A percentile compares a stretch with the other conserved stretches of the same genome.
Conservation (phyloP, 495 filamentous ascomycete genomes). For the Annulohypoxylon maeteangense region DNA sequence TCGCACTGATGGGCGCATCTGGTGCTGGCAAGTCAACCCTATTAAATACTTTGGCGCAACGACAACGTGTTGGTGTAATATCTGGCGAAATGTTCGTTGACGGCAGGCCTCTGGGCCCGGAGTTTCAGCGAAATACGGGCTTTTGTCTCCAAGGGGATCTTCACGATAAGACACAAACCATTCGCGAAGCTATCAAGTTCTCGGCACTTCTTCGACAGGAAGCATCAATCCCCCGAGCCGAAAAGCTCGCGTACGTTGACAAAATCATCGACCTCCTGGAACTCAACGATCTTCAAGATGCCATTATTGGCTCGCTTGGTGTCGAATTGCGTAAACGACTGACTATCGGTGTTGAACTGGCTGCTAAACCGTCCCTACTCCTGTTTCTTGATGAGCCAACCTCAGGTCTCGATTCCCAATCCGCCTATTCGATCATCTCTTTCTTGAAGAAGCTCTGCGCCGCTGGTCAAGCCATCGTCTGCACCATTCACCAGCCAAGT, state of each 20-base stretch:
- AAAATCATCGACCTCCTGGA: slow-evolving; percentile 88
- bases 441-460: slow-evolving; percentile 86
- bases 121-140: slow-evolving; percentile 84
- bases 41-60: slow-evolving; percentile 79
- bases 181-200: slow-evolving; percentile 86
- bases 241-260: slow-evolving; percentile 87
- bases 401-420: slow-evolving; percentile 85
- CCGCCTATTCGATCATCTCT: slow-evolving; percentile 81
- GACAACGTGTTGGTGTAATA: slow-evolving; percentile 77
- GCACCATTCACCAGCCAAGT: slow-evolving; percentile 81
- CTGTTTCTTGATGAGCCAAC: slow-evolving; percentile 88
- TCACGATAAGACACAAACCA: slow-evolving; percentile 82
- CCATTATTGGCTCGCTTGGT: slow-evolving; percentile 81
- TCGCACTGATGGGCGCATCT: slow-evolving; percentile 82
- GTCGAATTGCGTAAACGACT: slow-evolving; percentile 70
- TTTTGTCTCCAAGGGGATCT: slow-evolving; percentile 91
- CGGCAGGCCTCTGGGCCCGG: slow-evolving; percentile 70
- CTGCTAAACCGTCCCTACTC: slow-evolving; percentile 82
- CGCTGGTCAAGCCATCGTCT: slow-evolving; percentile 79
- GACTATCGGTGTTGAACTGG: slow-evolving; percentile 93
- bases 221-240: slow-evolving; percentile 66
- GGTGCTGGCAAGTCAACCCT: slow-evolving; percentile 85
- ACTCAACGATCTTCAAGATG: slow-evolving; percentile 83
- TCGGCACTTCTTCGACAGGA: slow-evolving; percentile 84
- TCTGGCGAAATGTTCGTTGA: slow-evolving; percentile 82